These are phyloP conservation scores for Oehlia diaphana DNA, from an alignment of 192 early-diverging fungal genomes.

Conservation along the genomic window DNA sequence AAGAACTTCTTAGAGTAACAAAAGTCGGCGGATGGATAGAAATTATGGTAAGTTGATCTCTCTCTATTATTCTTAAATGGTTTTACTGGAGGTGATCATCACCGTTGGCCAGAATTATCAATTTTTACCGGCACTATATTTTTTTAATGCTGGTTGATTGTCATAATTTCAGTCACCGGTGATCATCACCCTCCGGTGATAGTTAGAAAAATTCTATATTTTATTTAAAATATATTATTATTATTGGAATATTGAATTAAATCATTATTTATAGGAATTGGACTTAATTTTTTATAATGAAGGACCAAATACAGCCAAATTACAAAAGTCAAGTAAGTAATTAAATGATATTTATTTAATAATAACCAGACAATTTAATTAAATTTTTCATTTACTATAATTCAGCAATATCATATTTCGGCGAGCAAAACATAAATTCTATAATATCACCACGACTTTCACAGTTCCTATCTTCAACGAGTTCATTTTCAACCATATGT, in stretches of 20 bases:
- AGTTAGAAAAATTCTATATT: no score
- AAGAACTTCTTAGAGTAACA: constrained; percentile 38
- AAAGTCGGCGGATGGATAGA: constrained; percentile 43
- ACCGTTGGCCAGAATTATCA: no score
- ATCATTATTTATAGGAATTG: neutral
- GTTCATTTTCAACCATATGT: neutral
- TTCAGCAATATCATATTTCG: constrained; percentile 9
- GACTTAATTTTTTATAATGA: constrained; percentile 1
- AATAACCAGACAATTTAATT: neutral
- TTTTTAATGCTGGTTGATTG: no score
- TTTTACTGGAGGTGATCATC: no score
- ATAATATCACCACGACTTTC: constrained; percentile 2
- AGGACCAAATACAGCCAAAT: neutral
- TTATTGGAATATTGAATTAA: no score
- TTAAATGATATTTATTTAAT: no score
- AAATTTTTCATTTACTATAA: neutral
- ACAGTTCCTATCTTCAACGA: neutral
- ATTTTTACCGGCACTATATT: no score
- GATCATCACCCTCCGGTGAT: no score
- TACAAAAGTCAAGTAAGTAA: constrained; percentile 10
- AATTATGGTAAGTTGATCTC: constrained; percentile 30
- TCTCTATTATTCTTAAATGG: no score
- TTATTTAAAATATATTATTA: no score
- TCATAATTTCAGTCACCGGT: no score
- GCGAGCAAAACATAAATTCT: neutral